Evolutionary conservation across 2,329 filamentous ascomycete species (phyloP).

Genomic region (Geosmithia flava): DNA sequence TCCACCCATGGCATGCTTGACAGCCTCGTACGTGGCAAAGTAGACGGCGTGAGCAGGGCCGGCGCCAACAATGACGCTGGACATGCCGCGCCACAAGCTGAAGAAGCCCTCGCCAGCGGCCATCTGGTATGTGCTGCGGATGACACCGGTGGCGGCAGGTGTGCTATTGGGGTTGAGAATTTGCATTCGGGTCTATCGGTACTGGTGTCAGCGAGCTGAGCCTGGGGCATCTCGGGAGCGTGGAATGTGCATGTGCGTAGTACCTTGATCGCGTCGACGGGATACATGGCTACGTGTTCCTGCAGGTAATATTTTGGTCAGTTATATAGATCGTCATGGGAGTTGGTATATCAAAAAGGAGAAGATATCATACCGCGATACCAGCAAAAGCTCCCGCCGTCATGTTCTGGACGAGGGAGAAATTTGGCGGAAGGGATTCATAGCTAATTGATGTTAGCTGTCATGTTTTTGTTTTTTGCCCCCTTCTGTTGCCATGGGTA

Average conservation of each 20-base stretch:
- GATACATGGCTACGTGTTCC: constrained; percentile 99
- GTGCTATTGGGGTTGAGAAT: constrained; percentile 75
- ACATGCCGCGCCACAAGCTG: constrained; percentile 92
- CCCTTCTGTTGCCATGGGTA: too few species aligned
- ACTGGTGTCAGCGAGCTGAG: not conserved
- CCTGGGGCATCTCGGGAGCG: not conserved
- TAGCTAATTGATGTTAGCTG: constrained; percentile 39
- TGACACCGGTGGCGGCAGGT: constrained; percentile 70
- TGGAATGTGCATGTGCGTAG: constrained; percentile 20
- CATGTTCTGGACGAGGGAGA: constrained; percentile 92
- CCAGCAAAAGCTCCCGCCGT: constrained; percentile 91
- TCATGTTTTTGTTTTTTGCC: not conserved
- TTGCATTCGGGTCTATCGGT: constrained; percentile 87
- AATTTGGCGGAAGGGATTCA: constrained; percentile 88
- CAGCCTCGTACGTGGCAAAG: constrained; percentile 94
- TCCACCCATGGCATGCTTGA: constrained; percentile 92
- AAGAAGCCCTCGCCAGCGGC: constrained; percentile 79
- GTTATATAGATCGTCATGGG: not conserved
- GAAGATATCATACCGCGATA: constrained; percentile 62
- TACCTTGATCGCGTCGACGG: constrained; percentile 95
- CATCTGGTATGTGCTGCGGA: constrained; percentile 87
- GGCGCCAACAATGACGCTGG: constrained; percentile 89
- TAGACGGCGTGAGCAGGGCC: constrained; percentile 96
- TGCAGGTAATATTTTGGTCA: constrained; percentile 20
- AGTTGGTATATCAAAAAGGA: not conserved